These are phyloP conservation scores for Coelastrella sp. DNA, from an alignment of 139 green algal species.

Conservation along the genomic window DNA sequence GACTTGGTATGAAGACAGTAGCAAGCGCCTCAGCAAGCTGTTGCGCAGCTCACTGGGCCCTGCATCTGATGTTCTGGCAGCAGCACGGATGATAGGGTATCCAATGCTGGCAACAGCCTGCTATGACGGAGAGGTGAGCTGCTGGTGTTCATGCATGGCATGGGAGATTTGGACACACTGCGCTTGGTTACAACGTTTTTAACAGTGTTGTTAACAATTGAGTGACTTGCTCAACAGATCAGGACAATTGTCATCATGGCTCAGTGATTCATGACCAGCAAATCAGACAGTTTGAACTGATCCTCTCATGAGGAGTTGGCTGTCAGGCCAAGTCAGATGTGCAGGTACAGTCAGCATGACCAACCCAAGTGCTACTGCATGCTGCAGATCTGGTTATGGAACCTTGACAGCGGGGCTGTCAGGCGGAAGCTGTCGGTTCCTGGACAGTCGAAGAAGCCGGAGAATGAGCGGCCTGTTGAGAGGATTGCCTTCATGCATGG, in stretches of 20 bases:
- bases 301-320: too few relatives aligned
- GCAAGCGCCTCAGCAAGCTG: neutral
- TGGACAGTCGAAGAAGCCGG: neutral
- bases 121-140: conserved; percentile 30
- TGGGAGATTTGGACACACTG: too few relatives aligned
- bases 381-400: conserved; percentile 38
- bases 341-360: too few relatives aligned
- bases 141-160: neutral
- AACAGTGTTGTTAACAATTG: too few relatives aligned
- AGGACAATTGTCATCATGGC: too few relatives aligned
- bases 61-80: conserved; percentile 7
- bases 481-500: conserved; percentile 24
- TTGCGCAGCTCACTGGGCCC: conserved; percentile 1
- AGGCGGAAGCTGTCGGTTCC: conserved; percentile 12
- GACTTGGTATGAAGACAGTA: conserved; percentile 31
- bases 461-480: conserved; percentile 30
- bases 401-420: conserved; percentile 28
- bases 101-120: conserved; percentile 32
- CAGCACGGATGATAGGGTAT: conserved; percentile 24
- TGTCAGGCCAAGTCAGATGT: too few relatives aligned
- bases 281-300: too few relatives aligned
- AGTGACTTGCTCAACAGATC: too few relatives aligned
- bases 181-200: too few relatives aligned
- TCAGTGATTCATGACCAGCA: too few relatives aligned
- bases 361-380: neutral